Conservation (phyloP, 768 basidiomycete species). For the Lactarius evosmus region DNA sequence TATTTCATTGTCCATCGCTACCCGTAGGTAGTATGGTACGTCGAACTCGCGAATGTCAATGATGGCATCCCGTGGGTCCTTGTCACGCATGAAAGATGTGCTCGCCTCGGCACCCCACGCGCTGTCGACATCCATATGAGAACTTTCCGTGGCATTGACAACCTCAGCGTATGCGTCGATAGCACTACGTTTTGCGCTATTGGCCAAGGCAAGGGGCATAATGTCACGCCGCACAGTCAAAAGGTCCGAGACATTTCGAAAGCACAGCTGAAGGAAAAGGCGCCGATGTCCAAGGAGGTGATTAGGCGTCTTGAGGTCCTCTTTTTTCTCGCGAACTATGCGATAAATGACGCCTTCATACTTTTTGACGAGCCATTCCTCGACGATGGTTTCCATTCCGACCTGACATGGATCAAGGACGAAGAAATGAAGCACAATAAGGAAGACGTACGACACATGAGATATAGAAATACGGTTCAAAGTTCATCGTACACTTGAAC, state of each 20-base stretch:
- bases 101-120: slow-evolving; percentile 52
- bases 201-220: slow-evolving; percentile 83
- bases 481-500: slow-evolving; percentile 91
- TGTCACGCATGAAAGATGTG: slow-evolving; percentile 47
- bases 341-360: slow-evolving; percentile 85
- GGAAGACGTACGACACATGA: slow-evolving; percentile 73
- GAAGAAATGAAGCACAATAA: not conserved
- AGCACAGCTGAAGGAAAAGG: slow-evolving; percentile 83
- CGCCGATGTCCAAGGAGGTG: slow-evolving; percentile 94
- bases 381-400: slow-evolving; percentile 84
- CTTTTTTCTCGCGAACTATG: slow-evolving; percentile 79
- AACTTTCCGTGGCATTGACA: slow-evolving; percentile 63
- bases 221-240: slow-evolving; percentile 84
- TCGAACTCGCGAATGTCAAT: slow-evolving; percentile 96
- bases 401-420: slow-evolving; percentile 41
- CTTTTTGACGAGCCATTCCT: slow-evolving; percentile 93
- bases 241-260: slow-evolving; percentile 92
- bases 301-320: slow-evolving; percentile 93
- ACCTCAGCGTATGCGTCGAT: slow-evolving; percentile 98
- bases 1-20: slow-evolving; percentile 98
- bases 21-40: slow-evolving; percentile 94
- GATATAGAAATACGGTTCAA: slow-evolving; percentile 94
- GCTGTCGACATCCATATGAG: slow-evolving; percentile 67
- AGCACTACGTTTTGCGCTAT: slow-evolving; percentile 88
- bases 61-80: slow-evolving; percentile 87